Evolutionary conservation across 2,329 filamentous ascomycete genomes (phyloP).

Genomic region (Cladobotryum protrusum): DNA sequence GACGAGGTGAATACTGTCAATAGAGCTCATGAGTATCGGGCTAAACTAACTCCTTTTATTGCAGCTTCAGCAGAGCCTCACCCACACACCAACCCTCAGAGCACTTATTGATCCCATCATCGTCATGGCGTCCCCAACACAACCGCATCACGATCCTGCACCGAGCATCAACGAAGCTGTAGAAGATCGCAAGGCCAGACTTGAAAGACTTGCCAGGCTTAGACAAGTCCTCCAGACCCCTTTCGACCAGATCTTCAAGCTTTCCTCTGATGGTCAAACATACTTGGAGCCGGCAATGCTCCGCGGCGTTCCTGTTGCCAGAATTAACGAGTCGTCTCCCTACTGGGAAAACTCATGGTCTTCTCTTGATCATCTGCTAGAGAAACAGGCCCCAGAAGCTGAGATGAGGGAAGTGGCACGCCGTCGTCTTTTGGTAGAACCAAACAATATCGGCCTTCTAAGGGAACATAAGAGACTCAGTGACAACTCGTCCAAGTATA

Average conservation of each 20-base stretch:
- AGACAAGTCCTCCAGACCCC: background rate
- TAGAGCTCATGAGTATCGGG: no score
- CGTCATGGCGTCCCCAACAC: no score
- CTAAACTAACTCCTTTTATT: no score
- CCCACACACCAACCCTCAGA: no score
- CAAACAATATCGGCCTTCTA: conserved; percentile 9
- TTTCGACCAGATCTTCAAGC: conserved; percentile 1
- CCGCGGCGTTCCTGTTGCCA: conserved; percentile 21
- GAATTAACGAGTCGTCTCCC: conserved; percentile 21
- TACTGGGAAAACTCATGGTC: conserved; percentile 28
- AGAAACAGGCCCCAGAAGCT: conserved; percentile 18
- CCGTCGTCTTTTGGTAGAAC: background rate
- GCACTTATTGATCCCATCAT: no score
- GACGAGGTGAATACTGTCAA: no score
- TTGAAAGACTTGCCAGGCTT: background rate
- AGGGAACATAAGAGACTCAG: conserved; percentile 18
- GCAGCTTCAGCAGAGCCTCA: no score
- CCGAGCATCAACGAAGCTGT: no score
- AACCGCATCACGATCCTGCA: no score
- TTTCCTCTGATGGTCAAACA: conserved; percentile 15
- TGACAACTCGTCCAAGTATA: conserved; percentile 28
- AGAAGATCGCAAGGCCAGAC: no score
- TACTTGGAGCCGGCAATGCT: conserved; percentile 22
- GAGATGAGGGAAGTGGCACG: conserved; percentile 14
- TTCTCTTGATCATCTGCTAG: conserved; percentile 24